Evolutionary conservation across 345 rosid species (phyloP).

Genomic region (Salix udensis): DNA sequence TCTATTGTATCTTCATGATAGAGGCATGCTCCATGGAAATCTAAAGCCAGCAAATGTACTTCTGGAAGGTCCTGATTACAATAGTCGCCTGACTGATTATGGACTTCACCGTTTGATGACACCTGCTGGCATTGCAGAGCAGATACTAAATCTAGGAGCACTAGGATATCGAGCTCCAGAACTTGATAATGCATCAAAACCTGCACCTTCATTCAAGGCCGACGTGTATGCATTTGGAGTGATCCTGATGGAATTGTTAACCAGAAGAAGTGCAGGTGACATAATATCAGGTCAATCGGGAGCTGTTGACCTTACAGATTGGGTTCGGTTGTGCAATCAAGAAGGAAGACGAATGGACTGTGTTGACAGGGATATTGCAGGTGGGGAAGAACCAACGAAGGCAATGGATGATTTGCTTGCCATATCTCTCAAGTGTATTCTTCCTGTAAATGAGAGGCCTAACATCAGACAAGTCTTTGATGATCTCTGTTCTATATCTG

Average conservation of each 20-base stretch:
- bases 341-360: constrained; percentile 94
- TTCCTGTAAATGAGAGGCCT: constrained; percentile 85
- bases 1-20: constrained; percentile 73
- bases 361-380: constrained; percentile 77
- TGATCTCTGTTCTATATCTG: constrained; percentile 60
- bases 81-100: constrained; percentile 60
- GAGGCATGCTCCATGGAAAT: constrained; percentile 82
- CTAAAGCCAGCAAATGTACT: constrained; percentile 80
- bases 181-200: constrained; percentile 61
- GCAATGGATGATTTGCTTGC: constrained; percentile 89
- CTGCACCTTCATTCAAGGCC: constrained; percentile 61
- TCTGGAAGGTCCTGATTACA: constrained; percentile 49
- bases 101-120: constrained; percentile 89
- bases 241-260: constrained; percentile 82
- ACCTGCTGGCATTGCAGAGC: constrained; percentile 76
- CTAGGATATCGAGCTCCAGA: constrained; percentile 93
- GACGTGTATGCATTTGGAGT: constrained; percentile 90
- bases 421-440: constrained; percentile 74
- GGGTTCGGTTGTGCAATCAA: constrained; percentile 78
- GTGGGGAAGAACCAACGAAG: constrained; percentile 71
- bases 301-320: constrained; percentile 82
- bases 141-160: constrained; percentile 82
- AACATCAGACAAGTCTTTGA: constrained; percentile 83
- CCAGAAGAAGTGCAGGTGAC: constrained; percentile 86
- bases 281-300: constrained; percentile 95